Percentiles rank a stretch among this genome's conserved stretches.
Conservation (phyloP, 176 grass and related monocot species). For the Tillandsia fasciculata region DNA sequence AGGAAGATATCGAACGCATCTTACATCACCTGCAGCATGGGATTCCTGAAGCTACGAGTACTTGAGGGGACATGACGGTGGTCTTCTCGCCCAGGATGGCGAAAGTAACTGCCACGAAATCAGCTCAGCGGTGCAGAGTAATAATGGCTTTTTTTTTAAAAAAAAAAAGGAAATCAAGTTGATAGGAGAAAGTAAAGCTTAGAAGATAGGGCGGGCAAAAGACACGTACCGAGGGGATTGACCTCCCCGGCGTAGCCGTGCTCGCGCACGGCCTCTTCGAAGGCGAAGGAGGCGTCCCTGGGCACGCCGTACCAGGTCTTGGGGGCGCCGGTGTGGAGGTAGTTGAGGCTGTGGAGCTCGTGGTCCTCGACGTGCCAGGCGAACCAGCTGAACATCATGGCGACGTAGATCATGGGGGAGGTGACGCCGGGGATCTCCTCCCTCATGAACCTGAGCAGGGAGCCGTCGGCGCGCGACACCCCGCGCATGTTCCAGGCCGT, state of each 20-base stretch:
- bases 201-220: not conserved
- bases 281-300: conserved; percentile 59
- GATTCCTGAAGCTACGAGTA: conserved; percentile 62
- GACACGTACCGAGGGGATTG: conserved; percentile 55
- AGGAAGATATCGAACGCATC: not conserved
- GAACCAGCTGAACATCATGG: conserved; percentile 92
- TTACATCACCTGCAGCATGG: conserved; percentile 75
- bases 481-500: conserved; percentile 83
- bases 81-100: conserved; percentile 78
- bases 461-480: conserved; percentile 42
- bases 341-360: conserved; percentile 84
- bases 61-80: conserved; percentile 82
- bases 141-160: not conserved
- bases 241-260: conserved; percentile 72
- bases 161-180: not conserved
- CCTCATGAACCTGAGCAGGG: conserved; percentile 55
- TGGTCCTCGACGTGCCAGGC: conserved; percentile 97
- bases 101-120: conserved; percentile 47
- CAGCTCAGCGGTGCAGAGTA: not conserved
- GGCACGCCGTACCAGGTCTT: conserved; percentile 94
- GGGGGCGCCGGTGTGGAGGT: conserved; percentile 65
- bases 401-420: conserved; percentile 80
- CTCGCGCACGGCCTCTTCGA: conserved; percentile 77
- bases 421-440: conserved; percentile 85
- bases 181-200: not conserved